These are phyloP conservation scores for Hymenoscyphus albidus DNA, from an alignment of 2,329 filamentous ascomycete species.

Conservation along the genomic window DNA sequence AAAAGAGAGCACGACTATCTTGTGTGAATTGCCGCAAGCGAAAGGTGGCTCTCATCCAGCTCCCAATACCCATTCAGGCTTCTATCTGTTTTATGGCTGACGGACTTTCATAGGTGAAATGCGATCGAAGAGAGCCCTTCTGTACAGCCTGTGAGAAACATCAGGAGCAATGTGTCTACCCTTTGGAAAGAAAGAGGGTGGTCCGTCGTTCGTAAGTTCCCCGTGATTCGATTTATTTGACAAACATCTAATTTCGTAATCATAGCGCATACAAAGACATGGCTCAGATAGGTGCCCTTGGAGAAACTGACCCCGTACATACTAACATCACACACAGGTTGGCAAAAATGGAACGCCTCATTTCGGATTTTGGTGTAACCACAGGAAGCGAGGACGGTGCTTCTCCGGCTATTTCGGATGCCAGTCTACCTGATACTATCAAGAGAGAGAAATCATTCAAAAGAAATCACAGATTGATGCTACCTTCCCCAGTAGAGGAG, in stretches of 20 bases:
- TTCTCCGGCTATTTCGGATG: slow-evolving; percentile 13
- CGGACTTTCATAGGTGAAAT: slow-evolving; percentile 14
- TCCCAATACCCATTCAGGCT: background rate
- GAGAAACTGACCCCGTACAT: background rate
- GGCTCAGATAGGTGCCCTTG: slow-evolving; percentile 10
- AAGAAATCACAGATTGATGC: background rate
- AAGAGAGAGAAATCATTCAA: slow-evolving; percentile 5
- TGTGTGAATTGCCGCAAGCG: slow-evolving; percentile 18
- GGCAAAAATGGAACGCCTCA: slow-evolving; percentile 20
- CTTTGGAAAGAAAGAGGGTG: slow-evolving; percentile 14
- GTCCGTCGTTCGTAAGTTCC: slow-evolving; percentile 16
- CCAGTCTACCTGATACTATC: slow-evolving; percentile 2
- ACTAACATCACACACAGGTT: slow-evolving; percentile 5
- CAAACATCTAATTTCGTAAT: background rate
- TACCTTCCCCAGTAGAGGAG: slow-evolving; percentile 10
- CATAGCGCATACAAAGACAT: slow-evolving; percentile 20
- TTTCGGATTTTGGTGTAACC: slow-evolving; percentile 16
- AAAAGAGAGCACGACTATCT: slow-evolving; percentile 14
- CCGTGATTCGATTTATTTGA: background rate
- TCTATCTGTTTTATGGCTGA: background rate
- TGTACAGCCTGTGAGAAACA: slow-evolving; percentile 17
- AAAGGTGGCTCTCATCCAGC: slow-evolving; percentile 11
- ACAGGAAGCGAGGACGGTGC: slow-evolving; percentile 6
- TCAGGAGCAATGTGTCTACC: slow-evolving; percentile 15
- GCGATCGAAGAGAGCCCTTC: slow-evolving; percentile 15